phyloP scores from a whole-genome alignment of 2,329 filamentous ascomycete species.

The Penicillium olsonii region DNA sequence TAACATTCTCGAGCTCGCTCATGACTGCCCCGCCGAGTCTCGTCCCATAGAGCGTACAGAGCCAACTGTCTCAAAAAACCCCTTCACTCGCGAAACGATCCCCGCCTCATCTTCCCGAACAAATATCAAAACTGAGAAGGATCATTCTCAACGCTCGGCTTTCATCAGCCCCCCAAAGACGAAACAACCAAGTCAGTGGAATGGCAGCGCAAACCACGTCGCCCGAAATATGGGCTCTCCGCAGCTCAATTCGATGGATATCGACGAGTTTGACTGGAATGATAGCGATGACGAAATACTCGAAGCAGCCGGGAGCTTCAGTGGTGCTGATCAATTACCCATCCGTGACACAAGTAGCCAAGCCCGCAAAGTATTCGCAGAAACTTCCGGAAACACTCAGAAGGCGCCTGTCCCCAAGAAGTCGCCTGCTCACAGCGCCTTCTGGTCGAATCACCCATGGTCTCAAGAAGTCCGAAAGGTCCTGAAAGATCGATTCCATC shows the following conservation, averaged over 20 bases:
- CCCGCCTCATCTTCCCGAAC: background rate
- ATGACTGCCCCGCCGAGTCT: constrained; percentile 2
- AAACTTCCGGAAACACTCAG: constrained; percentile 42
- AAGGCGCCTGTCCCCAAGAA: constrained; percentile 35
- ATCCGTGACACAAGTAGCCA: constrained; percentile 15
- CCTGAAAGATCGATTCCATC: constrained; percentile 79
- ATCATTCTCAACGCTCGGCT: constrained; percentile 4
- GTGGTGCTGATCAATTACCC: constrained; percentile 27
- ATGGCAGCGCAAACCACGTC: constrained; percentile 30
- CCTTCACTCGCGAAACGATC: constrained; percentile 1
- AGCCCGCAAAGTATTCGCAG: constrained; percentile 41
- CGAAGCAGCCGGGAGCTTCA: constrained; percentile 43
- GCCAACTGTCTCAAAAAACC: background rate
- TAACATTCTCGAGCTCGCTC: constrained; percentile 26
- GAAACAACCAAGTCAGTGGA: constrained; percentile 3
- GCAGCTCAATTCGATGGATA: constrained; percentile 16
- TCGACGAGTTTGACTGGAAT: constrained; percentile 46
- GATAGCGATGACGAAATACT: constrained; percentile 49
- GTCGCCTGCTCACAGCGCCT: constrained; percentile 31
- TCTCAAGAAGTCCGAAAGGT: constrained; percentile 78
- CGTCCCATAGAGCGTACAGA: background rate
- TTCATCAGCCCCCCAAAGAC: constrained; percentile 5
- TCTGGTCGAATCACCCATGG: constrained; percentile 71
- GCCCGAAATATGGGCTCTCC: constrained; percentile 47
- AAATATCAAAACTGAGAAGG: background rate